Conservation (phyloP, 257 asterid genomes). For the Leonotis leonurus region DNA sequence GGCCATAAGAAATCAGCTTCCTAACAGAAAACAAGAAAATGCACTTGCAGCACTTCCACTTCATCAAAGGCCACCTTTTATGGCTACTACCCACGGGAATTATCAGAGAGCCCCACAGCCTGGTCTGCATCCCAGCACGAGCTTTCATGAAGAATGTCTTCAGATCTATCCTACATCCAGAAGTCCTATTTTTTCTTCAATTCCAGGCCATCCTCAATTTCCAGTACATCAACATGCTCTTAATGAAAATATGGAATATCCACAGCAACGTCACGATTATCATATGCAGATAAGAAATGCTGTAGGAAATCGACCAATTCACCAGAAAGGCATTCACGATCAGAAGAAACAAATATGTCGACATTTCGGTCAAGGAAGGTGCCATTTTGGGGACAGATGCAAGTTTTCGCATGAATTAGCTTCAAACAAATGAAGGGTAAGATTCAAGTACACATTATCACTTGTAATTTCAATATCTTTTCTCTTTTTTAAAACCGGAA, state of each 20-base stretch:
- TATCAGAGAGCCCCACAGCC: slow-evolving; percentile 12
- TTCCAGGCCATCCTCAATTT: neutral
- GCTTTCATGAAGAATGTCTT: neutral
- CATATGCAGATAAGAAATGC: neutral
- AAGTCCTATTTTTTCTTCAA: neutral
- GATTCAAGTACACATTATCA: neutral
- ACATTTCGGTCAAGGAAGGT: slow-evolving; percentile 52
- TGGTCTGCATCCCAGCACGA: too few relatives aligned
- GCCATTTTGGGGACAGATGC: slow-evolving; percentile 61
- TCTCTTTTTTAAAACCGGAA: neutral
- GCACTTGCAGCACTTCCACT: neutral
- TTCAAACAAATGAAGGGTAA: neutral
- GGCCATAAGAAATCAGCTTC: slow-evolving; percentile 15
- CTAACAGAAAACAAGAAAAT: slow-evolving; percentile 9
- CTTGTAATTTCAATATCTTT: neutral
- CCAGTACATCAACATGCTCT: neutral
- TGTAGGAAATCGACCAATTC: slow-evolving; percentile 9
- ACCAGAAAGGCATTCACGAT: slow-evolving; percentile 11
- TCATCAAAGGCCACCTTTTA: slow-evolving; percentile 38
- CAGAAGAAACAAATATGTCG: slow-evolving; percentile 35
- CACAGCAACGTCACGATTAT: neutral
- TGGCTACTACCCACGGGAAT: slow-evolving; percentile 16
- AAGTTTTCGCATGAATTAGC: slow-evolving; percentile 37
- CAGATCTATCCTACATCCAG: neutral
- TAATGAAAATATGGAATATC: slow-evolving; percentile 1